Conservation (phyloP, 2,329 filamentous ascomycete species). For the Madurella mycetomatis region DNA sequence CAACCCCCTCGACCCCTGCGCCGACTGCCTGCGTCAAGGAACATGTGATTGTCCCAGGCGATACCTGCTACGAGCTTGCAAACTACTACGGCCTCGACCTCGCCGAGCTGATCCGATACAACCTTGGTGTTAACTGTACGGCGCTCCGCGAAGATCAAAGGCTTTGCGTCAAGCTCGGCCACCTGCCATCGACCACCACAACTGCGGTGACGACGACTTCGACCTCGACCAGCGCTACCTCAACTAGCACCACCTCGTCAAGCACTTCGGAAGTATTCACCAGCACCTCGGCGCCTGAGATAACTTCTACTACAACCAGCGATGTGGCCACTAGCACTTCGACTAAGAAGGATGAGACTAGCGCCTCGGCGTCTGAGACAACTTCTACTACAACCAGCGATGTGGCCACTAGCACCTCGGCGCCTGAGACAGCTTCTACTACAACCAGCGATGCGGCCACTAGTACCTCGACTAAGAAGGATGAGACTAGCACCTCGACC, state of each 20-base stretch:
- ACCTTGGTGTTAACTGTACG: slow-evolving; percentile 10
- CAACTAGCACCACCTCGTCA: slow-evolving; percentile 12
- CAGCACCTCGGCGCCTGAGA: slow-evolving; percentile 9
- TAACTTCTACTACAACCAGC: not conserved
- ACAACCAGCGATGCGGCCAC: too few species aligned
- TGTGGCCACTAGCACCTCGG: too few species aligned
- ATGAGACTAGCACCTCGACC: too few species aligned
- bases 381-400: too few species aligned
- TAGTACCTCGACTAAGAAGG: too few species aligned
- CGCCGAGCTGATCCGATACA: slow-evolving; percentile 10
- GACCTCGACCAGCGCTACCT: slow-evolving; percentile 2
- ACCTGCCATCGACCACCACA: slow-evolving; percentile 6
- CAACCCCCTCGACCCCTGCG: slow-evolving; percentile 9
- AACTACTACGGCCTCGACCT: slow-evolving; percentile 10
- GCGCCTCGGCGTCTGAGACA: too few species aligned
- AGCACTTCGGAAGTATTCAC: slow-evolving; percentile 7
- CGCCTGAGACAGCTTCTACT: too few species aligned
- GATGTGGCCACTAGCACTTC: too few species aligned
- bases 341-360: too few species aligned
- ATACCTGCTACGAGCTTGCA: slow-evolving; percentile 19
- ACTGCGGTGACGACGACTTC: slow-evolving; percentile 7
- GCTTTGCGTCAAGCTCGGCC: slow-evolving; percentile 17
- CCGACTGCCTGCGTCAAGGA: slow-evolving; percentile 16
- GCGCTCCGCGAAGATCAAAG: slow-evolving; percentile 2
- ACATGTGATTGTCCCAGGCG: slow-evolving; percentile 14